Percentiles rank a stretch among this genome's conserved stretches.
phyloP scores from a whole-genome alignment of 306 rosid species.

The Crotalaria pallida region DNA sequence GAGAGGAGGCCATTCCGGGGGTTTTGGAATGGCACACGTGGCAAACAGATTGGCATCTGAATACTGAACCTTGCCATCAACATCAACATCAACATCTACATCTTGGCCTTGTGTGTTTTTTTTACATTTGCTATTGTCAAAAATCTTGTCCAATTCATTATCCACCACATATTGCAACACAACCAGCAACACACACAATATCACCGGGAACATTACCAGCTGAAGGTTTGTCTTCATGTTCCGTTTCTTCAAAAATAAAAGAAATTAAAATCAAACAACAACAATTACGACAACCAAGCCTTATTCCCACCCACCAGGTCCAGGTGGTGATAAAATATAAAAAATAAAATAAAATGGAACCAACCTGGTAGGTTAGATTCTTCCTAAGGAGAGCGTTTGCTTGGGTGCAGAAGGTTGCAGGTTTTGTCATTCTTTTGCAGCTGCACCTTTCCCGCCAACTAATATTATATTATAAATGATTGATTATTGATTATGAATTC shows the following conservation, averaged over 20 bases:
- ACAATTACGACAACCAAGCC: too few species aligned
- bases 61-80: too few species aligned
- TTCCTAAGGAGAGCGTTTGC: conserved; percentile 79
- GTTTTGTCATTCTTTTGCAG: too few species aligned
- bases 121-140: background rate
- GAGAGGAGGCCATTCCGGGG: conserved; percentile 78
- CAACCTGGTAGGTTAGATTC: conserved; percentile 64
- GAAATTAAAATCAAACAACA: too few species aligned
- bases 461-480: too few species aligned
- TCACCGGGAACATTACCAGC: conserved; percentile 44
- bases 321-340: too few species aligned
- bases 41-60: conserved; percentile 22
- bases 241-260: conserved; percentile 50
- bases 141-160: conserved; percentile 23
- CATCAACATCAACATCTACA: too few species aligned
- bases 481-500: too few species aligned
- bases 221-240: conserved; percentile 53
- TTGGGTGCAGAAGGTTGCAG: conserved; percentile 63
- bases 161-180: conserved; percentile 40
- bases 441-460: too few species aligned
- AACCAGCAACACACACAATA: conserved; percentile 46
- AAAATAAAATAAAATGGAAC: background rate
- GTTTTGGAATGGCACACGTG: conserved; percentile 40
- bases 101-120: too few species aligned
- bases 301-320: too few species aligned